Evolutionary conservation across 2,329 filamentous ascomycete genomes (phyloP).

Genomic region (Phialophora verrucosa): DNA sequence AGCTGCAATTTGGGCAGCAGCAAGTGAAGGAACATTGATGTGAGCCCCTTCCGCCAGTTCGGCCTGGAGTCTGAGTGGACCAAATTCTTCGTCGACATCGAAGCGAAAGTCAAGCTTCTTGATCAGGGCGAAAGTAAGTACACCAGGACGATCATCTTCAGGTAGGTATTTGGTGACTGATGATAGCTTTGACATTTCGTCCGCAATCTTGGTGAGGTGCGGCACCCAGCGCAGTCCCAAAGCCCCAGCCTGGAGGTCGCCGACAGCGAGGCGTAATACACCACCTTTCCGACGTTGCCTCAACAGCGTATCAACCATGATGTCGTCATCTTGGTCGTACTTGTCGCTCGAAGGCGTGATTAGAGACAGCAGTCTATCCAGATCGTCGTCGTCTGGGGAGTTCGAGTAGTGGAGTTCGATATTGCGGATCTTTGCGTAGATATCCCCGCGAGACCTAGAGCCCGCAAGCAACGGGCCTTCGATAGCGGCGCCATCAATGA

Average conservation of each 20-base stretch:
- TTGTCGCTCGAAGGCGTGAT: constrained; percentile 92
- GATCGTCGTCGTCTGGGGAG: constrained; percentile 75
- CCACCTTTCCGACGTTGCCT: constrained; percentile 85
- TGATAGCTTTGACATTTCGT: constrained; percentile 80
- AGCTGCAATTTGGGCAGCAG: constrained; percentile 74
- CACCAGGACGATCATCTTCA: constrained; percentile 89
- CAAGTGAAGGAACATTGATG: constrained; percentile 80
- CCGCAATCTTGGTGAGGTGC: constrained; percentile 71
- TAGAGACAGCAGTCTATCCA: constrained; percentile 80
- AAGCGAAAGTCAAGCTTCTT: constrained; percentile 66
- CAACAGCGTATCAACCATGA: constrained; percentile 89
- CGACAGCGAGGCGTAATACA: constrained; percentile 73
- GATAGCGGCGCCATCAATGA: constrained; percentile 76
- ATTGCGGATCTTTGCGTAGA: constrained; percentile 67
- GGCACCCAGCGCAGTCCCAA: constrained; percentile 68
- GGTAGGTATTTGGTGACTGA: constrained; percentile 93
- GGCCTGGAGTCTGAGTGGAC: constrained; percentile 64
- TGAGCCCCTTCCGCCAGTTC: constrained; percentile 74
- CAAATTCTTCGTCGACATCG: constrained; percentile 72
- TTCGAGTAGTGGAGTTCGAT: constrained; percentile 75
- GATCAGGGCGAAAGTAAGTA: constrained; percentile 75
- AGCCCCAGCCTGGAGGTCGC: constrained; percentile 67
- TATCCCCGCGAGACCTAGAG: constrained; percentile 60
- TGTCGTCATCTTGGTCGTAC: constrained; percentile 88
- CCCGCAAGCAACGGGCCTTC: constrained; percentile 63